Conservation (phyloP, 2,329 filamentous ascomycete species). For the Fusarium cyanostomum region DNA sequence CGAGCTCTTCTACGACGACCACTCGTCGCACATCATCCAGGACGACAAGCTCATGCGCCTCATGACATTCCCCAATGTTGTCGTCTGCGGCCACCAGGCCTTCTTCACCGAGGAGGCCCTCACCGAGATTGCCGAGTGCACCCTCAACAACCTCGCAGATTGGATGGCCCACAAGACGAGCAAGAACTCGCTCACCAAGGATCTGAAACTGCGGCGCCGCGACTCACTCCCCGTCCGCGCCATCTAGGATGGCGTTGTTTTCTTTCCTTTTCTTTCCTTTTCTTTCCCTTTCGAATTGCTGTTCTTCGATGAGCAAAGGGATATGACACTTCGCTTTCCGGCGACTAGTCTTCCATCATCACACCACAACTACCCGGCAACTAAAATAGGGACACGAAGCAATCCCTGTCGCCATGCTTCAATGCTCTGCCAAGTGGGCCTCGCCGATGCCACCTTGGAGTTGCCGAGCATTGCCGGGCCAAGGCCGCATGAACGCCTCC, state of each 20-base stretch:
- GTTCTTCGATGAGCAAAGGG: no score
- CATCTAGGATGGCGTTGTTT: conserved; percentile 33
- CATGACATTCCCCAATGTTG: conserved; percentile 73
- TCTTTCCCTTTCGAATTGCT: conserved; percentile 1
- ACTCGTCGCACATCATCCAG: conserved; percentile 70
- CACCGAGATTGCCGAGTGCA: conserved; percentile 69
- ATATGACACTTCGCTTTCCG: no score
- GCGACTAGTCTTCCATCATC: conserved; percentile 5
- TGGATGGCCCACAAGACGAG: conserved; percentile 48
- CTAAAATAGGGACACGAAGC: conserved; percentile 4
- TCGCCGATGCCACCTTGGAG: conserved; percentile 25
- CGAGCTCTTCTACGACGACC: conserved; percentile 72
- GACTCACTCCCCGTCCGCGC: conserved; percentile 47
- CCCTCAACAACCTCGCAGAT: conserved; percentile 64
- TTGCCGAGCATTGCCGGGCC: conserved; percentile 38
- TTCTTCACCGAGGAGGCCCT: conserved; percentile 75
- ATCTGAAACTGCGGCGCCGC: conserved; percentile 37
- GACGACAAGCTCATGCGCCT: conserved; percentile 73
- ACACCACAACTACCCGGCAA: conserved; percentile 4
- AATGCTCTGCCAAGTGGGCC: conserved; percentile 32
- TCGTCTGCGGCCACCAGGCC: conserved; percentile 74
- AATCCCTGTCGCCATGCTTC: conserved; percentile 27
- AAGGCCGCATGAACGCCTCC: conserved; percentile 33
- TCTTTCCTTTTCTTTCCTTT: background rate
- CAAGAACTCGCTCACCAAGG: conserved; percentile 48